phyloP scores from a whole-genome alignment of 805 yeast genomes.

The Sungouiella blattae region DNA sequence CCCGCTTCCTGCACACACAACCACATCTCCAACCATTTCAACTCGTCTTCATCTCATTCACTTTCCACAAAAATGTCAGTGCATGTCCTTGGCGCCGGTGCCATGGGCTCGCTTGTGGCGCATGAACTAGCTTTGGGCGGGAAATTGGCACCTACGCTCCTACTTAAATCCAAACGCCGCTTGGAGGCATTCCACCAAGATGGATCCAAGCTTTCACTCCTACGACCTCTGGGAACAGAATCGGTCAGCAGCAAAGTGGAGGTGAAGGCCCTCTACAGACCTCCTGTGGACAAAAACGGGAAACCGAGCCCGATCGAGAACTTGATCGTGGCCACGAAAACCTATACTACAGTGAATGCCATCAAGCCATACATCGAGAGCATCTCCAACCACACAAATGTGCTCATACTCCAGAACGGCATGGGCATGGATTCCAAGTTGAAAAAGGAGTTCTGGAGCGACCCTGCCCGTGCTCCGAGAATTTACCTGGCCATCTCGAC shows the following conservation, averaged over 20 bases:
- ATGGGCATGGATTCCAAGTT: conserved; percentile 66
- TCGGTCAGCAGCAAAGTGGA: conserved; percentile 14
- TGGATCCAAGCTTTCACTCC: conserved; percentile 35
- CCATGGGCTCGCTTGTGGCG: conserved; percentile 50
- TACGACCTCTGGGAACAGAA: conserved; percentile 17
- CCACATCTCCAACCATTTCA: not conserved
- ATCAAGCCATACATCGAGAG: conserved; percentile 49
- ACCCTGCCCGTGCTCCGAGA: conserved; percentile 44
- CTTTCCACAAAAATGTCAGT: conserved; percentile 8
- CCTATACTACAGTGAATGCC: conserved; percentile 68
- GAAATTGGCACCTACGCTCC: conserved; percentile 33
- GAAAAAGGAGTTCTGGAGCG: conserved; percentile 52
- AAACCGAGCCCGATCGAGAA: conserved; percentile 38
- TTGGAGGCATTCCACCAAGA: conserved; percentile 37
- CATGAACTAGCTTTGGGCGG: conserved; percentile 40
- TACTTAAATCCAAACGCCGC: conserved; percentile 38
- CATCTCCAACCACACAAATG: conserved; percentile 48
- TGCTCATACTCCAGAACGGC: conserved; percentile 80
- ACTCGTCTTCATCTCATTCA: too few species aligned
- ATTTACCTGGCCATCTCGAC: conserved; percentile 73
- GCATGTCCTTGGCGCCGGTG: conserved; percentile 48
- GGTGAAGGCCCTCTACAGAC: conserved; percentile 24
- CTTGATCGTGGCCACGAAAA: conserved; percentile 75
- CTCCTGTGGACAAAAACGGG: conserved; percentile 5
- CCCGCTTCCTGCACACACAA: too few species aligned